These are phyloP conservation scores for Elymus sibiricus DNA, from an alignment of 176 grass and related monocot species.

Conservation along the genomic window DNA sequence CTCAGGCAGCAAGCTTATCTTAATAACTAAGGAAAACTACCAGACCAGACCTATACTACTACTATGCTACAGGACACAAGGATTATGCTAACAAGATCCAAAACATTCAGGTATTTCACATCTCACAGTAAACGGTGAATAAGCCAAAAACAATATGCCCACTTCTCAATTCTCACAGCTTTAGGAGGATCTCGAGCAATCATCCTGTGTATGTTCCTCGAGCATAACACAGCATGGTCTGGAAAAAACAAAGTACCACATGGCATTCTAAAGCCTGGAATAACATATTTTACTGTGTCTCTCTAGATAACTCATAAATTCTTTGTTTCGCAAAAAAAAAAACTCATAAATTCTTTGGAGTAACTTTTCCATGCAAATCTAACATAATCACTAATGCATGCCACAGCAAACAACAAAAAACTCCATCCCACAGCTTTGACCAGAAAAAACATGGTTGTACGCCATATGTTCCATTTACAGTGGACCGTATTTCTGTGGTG, in stretches of 20 bases:
- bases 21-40: neutral
- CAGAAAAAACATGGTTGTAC: neutral
- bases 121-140: neutral
- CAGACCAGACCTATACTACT: neutral
- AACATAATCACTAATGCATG: slow-evolving; percentile 1
- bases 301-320: slow-evolving; percentile 8
- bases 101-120: neutral
- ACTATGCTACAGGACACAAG: neutral
- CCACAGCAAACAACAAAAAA: neutral
- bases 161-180: neutral
- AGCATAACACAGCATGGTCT: neutral
- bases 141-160: neutral
- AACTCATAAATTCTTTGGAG: neutral
- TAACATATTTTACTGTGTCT: neutral
- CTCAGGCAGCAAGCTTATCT: neutral
- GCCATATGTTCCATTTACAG: neutral
- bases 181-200: neutral
- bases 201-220: neutral
- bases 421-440: neutral
- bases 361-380: neutral
- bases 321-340: too few species aligned
- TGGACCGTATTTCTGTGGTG: neutral
- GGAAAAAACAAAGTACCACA: neutral
- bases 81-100: neutral
- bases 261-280: neutral